phyloP scores from a whole-genome alignment of 2,329 filamentous ascomycete genomes.

The Trichoderma breve region DNA sequence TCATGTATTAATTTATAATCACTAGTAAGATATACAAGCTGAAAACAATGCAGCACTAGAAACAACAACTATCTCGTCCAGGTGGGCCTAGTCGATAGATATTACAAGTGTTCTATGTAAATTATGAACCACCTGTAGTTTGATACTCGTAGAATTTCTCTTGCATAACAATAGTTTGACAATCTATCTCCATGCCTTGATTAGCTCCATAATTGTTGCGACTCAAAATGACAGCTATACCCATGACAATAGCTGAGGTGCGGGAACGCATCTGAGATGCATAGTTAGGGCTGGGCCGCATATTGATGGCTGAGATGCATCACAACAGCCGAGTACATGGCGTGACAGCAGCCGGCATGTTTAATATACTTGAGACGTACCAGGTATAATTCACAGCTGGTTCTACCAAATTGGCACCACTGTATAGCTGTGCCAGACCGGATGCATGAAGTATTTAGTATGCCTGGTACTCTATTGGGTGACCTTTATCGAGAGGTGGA shows the following conservation, averaged over 20 bases:
- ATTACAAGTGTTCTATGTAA: background rate
- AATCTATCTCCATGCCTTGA: background rate
- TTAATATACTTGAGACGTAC: background rate
- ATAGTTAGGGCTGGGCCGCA: background rate
- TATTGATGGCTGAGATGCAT: background rate
- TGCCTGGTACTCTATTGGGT: rapidly evolving
- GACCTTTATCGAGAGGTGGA: background rate
- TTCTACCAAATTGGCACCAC: background rate
- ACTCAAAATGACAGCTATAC: background rate
- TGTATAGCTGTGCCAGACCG: background rate
- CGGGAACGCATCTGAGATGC: background rate
- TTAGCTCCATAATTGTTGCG: background rate
- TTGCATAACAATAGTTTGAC: background rate
- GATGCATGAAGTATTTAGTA: background rate
- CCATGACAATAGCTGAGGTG: background rate
- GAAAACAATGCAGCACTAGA: background rate
- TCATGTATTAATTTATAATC: background rate
- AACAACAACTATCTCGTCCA: background rate
- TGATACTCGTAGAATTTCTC: background rate
- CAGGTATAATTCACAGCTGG: background rate
- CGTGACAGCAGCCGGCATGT: background rate
- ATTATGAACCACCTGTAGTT: background rate
- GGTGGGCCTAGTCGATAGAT: background rate
- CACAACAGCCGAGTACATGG: background rate
- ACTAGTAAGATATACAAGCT: background rate